Evolutionary conservation across 106 monocot species (phyloP).

Genomic region (Apostasia shenzhenica): DNA sequence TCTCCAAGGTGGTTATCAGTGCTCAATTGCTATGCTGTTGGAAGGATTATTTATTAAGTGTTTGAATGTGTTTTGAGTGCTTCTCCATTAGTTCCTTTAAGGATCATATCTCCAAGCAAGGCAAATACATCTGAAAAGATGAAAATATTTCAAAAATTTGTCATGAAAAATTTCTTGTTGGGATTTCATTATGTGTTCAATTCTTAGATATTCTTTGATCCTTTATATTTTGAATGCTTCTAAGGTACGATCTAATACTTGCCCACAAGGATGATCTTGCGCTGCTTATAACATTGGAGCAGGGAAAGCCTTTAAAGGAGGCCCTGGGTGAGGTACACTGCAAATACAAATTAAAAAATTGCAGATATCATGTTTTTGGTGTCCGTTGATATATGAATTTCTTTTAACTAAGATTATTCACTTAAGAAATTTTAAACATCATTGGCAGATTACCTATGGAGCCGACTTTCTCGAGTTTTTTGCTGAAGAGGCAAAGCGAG

Average conservation of each 20-base stretch:
- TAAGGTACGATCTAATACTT: conserved; percentile 84
- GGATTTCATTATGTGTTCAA: too few species aligned
- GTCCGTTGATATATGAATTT: not conserved
- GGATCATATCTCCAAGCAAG: too few species aligned
- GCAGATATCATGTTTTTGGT: not conserved
- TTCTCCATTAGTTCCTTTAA: too few species aligned
- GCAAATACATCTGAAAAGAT: too few species aligned
- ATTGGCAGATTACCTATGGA: conserved; percentile 72
- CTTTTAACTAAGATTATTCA: conserved; percentile 6
- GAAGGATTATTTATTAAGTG: too few species aligned
- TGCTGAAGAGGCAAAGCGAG: conserved; percentile 86
- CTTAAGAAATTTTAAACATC: not conserved
- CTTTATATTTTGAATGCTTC: not conserved
- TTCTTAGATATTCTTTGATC: too few species aligned
- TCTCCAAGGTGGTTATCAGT: too few species aligned
- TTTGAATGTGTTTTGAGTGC: too few species aligned
- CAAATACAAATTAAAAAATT: not conserved
- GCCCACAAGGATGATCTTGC: conserved; percentile 89
- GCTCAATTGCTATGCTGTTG: too few species aligned
- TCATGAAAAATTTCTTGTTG: too few species aligned
- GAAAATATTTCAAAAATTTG: too few species aligned
- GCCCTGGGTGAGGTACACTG: conserved; percentile 71
- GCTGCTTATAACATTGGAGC: conserved; percentile 82
- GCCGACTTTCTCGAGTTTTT: conserved; percentile 83
- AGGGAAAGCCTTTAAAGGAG: conserved; percentile 93